phyloP scores from a whole-genome alignment of 2,329 filamentous ascomycete species.

The Pseudocercospora fuligena region DNA sequence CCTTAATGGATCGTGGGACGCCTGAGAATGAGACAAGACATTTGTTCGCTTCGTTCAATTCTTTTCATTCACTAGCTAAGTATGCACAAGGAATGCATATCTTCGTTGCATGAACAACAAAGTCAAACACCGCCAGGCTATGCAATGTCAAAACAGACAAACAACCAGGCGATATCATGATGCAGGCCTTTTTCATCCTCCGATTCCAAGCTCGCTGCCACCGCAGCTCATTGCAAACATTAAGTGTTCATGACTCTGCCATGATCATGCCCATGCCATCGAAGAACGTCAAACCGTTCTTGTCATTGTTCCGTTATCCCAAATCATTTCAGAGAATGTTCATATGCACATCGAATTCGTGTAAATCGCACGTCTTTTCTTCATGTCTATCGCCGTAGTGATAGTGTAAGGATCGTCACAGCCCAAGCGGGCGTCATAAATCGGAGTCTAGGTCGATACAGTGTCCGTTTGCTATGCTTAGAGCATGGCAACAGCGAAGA shows the following conservation, averaged over 20 bases:
- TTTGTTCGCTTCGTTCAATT: background rate
- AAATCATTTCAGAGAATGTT: conserved; percentile 25
- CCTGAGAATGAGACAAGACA: background rate
- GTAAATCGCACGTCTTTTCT: conserved; percentile 23
- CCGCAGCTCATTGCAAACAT: conserved; percentile 12
- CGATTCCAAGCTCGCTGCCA: conserved; percentile 5
- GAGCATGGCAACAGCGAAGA: conserved; percentile 37
- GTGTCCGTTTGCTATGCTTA: conserved; percentile 26
- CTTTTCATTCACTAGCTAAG: background rate
- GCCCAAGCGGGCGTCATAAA: conserved; percentile 4
- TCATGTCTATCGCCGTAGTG: background rate
- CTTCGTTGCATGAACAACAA: background rate
- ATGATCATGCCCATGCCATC: background rate
- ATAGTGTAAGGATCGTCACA: conserved; percentile 25
- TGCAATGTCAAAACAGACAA: background rate
- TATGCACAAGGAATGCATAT: conserved; percentile 8
- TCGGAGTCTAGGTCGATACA: background rate
- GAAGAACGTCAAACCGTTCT: background rate
- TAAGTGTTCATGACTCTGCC: conserved; percentile 1
- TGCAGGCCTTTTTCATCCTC: background rate
- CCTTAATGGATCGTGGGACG: background rate
- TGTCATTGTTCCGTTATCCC: conserved; percentile 8
- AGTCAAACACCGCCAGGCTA: conserved; percentile 1
- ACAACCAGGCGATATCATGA: background rate
- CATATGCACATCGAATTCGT: conserved; percentile 36